A percentile compares a stretch with the other conserved stretches of the same genome.
Conservation (phyloP, 495 filamentous ascomycete species). For the Hypoxylon cercidicola region DNA sequence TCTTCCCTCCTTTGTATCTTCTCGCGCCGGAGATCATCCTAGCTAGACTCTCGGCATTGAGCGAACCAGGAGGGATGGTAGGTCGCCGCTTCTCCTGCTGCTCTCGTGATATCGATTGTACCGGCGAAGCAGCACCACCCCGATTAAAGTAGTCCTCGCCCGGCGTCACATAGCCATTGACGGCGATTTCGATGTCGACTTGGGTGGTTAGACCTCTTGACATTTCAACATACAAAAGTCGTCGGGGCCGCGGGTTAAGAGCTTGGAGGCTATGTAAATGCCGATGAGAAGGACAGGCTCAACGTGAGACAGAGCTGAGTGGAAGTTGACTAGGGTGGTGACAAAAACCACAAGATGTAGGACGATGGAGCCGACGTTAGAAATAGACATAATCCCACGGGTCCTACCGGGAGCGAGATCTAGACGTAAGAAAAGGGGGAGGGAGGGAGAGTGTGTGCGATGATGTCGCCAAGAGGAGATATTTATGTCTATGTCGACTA, state of each 20-base stretch:
- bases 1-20: conserved; percentile 36
- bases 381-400: conserved; percentile 49
- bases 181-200: conserved; percentile 24
- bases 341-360: conserved; percentile 53
- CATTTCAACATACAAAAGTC: conserved; percentile 43
- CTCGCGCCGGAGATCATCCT: conserved; percentile 44
- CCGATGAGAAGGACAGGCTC: conserved; percentile 47
- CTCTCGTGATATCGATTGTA: conserved; percentile 18
- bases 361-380: conserved; percentile 51
- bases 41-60: conserved; percentile 43
- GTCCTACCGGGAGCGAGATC: conserved; percentile 14
- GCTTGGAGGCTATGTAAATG: conserved; percentile 47
- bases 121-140: conserved; percentile 18
- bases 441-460: background rate
- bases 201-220: conserved; percentile 35
- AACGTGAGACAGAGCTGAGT: conserved; percentile 47
- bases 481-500: background rate
- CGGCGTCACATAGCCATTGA: conserved; percentile 43
- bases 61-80: conserved; percentile 12
- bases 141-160: conserved; percentile 37
- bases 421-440: background rate
- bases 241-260: conserved; percentile 46
- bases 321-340: conserved; percentile 53
- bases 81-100: conserved; percentile 16
- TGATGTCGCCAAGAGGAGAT: background rate